Evolutionary conservation across 2,329 filamentous ascomycete species (phyloP), one percentile per base, ranked within the genome.

Genomic region (Aspergillus intermedius): DNA sequence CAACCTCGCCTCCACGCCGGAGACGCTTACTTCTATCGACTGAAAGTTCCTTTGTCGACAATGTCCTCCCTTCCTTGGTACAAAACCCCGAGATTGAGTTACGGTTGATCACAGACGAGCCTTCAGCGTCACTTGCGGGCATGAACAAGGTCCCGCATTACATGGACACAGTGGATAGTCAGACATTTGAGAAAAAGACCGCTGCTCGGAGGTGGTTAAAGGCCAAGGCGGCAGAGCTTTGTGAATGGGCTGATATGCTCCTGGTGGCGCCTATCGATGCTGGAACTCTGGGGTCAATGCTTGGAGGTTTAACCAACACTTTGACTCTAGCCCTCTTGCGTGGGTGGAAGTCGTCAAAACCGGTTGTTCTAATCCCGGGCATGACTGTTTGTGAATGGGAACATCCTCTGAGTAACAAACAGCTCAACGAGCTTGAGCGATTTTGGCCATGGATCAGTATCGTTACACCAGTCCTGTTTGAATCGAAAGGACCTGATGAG

Each of bases 341-440:
- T 46, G 87, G 87, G 48, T 96, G 91, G 91, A 84, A 94, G 59
- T 83, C 86, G 0, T 85, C 84, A 5, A 95, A 95, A 71, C 87
- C 85, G 58, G 86, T 95, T 25, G 72, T 95, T 44, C 73, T 96
- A 49, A 84, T 95, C 5, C 90, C 91, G 0, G 88, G 88, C 55
- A 94, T 96, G 90, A 91, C 87, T 30, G 82, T 82, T 1, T 79
- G 87, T 51, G 90, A 91, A 82, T 95, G 89, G 89, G 83, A 91
- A 63, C 90, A 93, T 60, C 88, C 90, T 2, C 84, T 91, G 71
- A 95, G 88, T 13, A 88, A 87, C 71, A 86, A 89, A 60, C 90
- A 95, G 63, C 78, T 95, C 52, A 86, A 81, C 68, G 93, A 94
- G 69, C 81, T 95, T 39, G 79, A 84, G 54, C 77, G 82, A 54